phyloP scores from a whole-genome alignment of 805 yeast genomes.

The Kregervanrija fluxuum region DNA sequence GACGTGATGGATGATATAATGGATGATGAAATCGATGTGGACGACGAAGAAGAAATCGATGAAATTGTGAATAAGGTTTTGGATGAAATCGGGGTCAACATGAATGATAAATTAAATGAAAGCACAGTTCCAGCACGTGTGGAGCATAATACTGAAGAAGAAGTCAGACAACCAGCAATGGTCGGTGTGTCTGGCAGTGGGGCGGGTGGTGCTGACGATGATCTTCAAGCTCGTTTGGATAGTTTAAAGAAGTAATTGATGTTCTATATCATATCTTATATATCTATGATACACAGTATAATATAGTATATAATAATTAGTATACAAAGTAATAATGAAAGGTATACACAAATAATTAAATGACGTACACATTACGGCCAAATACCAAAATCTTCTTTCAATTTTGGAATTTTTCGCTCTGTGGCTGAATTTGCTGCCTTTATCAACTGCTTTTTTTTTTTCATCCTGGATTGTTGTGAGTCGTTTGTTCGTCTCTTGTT shows the following conservation, averaged over 20 bases:
- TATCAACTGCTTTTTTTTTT: too few species aligned
- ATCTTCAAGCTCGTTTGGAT: constrained; percentile 80
- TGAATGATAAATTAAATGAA: constrained; percentile 40
- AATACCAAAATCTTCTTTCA: too few species aligned
- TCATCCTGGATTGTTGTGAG: too few species aligned
- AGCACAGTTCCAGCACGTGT: constrained; percentile 31
- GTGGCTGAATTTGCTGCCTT: too few species aligned
- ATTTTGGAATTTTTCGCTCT: too few species aligned
- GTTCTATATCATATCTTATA: too few species aligned
- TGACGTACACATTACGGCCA: too few species aligned
- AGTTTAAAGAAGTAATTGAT: constrained; percentile 52
- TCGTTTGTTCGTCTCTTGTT: too few species aligned
- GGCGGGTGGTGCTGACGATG: constrained; percentile 57
- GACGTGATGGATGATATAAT: constrained; percentile 96
- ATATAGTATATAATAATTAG: too few species aligned
- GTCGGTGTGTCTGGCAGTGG: constrained; percentile 37
- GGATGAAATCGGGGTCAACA: constrained; percentile 93
- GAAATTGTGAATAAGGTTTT: constrained; percentile 86
- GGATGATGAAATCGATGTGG: constrained; percentile 83
- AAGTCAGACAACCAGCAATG: constrained; percentile 5
- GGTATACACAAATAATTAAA: too few species aligned
- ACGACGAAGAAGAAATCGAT: constrained; percentile 78
- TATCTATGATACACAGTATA: too few species aligned
- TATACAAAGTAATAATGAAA: too few species aligned
- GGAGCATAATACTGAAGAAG: constrained; percentile 4